Conservation (phyloP, 352 stramenopile genomes). For the Globisporangium heterothallicum region DNA sequence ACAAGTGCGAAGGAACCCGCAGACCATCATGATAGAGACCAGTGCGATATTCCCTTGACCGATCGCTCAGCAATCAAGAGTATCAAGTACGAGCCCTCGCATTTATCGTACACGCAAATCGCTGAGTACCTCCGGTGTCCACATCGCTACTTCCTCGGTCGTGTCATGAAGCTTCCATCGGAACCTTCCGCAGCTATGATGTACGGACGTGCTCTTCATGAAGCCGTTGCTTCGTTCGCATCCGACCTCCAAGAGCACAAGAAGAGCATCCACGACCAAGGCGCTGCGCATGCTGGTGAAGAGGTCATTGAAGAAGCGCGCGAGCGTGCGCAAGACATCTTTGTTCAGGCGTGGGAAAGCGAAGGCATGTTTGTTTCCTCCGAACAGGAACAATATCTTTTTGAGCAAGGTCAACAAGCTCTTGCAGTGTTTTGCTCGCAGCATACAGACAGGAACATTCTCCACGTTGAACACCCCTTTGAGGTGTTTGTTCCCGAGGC, state of each 20-base stretch:
- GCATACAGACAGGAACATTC: slow-evolving; percentile 28
- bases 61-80: background rate
- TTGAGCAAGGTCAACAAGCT: slow-evolving; percentile 29
- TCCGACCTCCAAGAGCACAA: slow-evolving; percentile 16
- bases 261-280: slow-evolving; percentile 15
- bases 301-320: slow-evolving; percentile 1
- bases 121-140: slow-evolving; percentile 75
- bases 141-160: slow-evolving; percentile 72
- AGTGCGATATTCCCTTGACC: background rate
- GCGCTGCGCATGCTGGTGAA: background rate
- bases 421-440: slow-evolving; percentile 40
- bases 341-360: slow-evolving; percentile 12
- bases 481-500: slow-evolving; percentile 38
- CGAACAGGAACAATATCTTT: slow-evolving; percentile 28
- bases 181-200: slow-evolving; percentile 59
- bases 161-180: slow-evolving; percentile 49
- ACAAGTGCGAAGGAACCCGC: background rate
- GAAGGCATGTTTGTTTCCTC: slow-evolving; percentile 35
- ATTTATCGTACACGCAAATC: slow-evolving; percentile 82
- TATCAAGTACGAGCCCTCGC: slow-evolving; percentile 35
- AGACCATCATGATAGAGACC: background rate
- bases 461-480: slow-evolving; percentile 64
- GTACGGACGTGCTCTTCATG: slow-evolving; percentile 66
- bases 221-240: slow-evolving; percentile 56
- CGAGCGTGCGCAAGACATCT: slow-evolving; percentile 1